Evolutionary conservation across 2,329 filamentous ascomycete species (phyloP), one percentile per base, ranked within the genome.

Genomic region (Epicoccum sorghinum): DNA sequence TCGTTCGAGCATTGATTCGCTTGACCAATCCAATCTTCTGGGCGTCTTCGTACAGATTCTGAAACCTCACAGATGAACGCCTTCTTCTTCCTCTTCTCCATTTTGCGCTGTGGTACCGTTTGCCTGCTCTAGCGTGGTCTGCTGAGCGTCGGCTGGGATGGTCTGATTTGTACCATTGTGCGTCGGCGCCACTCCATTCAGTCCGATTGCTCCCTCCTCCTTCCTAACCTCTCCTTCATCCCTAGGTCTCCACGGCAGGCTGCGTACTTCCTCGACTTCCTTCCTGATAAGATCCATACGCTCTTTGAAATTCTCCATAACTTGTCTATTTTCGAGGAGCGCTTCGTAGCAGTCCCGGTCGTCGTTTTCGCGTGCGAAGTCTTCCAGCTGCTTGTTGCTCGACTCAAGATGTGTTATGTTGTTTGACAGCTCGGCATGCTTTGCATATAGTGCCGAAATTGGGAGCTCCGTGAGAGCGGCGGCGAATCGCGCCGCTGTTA

Each of bases 341-440:
- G 89, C 89, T 53, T 91, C 88, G 61, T 85, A 77, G 78, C 89
- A 93, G 71, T 90, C 89, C 58, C 80, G 79, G 68, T 93, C 89
- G 13, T 86, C 81, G 23, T 79, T 75, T 4, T 65, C 55, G 3
- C 66, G 57, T 8, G 65, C 65, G 64, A 85, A 91, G 30, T 88
- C 88, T 50, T 82, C 79, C 54, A 92, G 86, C 72, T 92, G 85
- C 59, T 83, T 82, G 77, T 92, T 93, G 59, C 86, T 89, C 72
- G 86, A 86, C 66, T 87, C 83, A 24, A 93, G 85, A 74, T 93
- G 89, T 23, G 83, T 81, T 69, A 92, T 87, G 64, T 82, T 85
- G 81, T 91, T 92, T 71, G 84, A 85, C 58, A 93, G 81, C 73
- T 93, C 90, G 69, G 89, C 83, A 55, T 88, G 84, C 75, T 92